Evolutionary conservation across 1,139 yeast species (phyloP), one percentile per base, ranked within the genome.

Genomic region (Groenewaldozyma auringiensis): DNA sequence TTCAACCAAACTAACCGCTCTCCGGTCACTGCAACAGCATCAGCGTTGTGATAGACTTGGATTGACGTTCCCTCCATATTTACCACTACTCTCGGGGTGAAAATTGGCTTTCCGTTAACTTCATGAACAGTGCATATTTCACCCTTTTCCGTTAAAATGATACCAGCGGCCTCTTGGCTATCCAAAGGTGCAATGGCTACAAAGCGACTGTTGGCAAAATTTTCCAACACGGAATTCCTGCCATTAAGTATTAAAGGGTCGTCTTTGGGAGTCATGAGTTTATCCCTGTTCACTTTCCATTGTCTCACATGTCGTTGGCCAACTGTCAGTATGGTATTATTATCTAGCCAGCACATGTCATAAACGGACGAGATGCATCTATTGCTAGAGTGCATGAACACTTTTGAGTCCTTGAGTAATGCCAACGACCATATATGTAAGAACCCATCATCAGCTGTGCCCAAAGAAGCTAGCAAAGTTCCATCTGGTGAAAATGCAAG

Each of bases 371-470:
- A 73, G 1, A 83, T 76, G 58, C 88, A 81, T 52, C 77, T 70
- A 61, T 81, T 81, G 40, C 77, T 72, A 0, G 79, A 75, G 17
- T 63, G 57, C 56, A 43, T 54, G 35, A 47, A 63, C 37, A 53
- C 59, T 14, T 49, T 21, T 49, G 48, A 41, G 17, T 56, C 64
- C 33, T 52, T 51, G 27, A 52, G 59, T 4, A 53, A 53, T 17
- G 44, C 44, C 13, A 76, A 48, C 40, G 62, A 66, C 89, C 89
- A 82, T 2, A 82, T 63, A 53, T 78, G 75, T 14, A 82, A 57
- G 48, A 71, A 79, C 1, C 88, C 87, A 56, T 82, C 89, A 53
- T 78, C 79, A 1, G 78, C 65, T 13, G 74, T 65, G 0, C 89
- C 89, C 46, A 81, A 62, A 2, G 85, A 77, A 33, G 82, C 75